phyloP scores from a whole-genome alignment of 2,329 filamentous ascomycete genomes.

The Apiospora marii region DNA sequence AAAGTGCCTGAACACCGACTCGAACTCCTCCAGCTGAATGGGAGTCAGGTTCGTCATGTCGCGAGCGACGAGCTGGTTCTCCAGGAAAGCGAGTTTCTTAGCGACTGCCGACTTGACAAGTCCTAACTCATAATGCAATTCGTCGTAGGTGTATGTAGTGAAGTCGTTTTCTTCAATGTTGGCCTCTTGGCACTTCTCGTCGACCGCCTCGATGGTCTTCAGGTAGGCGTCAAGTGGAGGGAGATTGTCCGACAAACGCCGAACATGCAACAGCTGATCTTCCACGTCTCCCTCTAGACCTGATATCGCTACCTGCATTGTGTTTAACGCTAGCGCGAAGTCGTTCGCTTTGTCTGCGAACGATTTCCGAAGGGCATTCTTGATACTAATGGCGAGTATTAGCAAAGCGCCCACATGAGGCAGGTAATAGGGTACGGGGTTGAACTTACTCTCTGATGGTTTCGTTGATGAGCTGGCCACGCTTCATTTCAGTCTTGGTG shows the following conservation, averaged over 20 bases:
- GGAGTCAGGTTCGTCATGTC: conserved; percentile 99
- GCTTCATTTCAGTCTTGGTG: conserved; percentile 83
- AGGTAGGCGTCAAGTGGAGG: conserved; percentile 91
- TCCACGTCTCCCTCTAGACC: conserved; percentile 97
- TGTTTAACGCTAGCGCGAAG: conserved; percentile 94
- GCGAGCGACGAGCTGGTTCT: conserved; percentile 97
- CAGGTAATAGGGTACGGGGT: background rate
- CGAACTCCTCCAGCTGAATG: conserved; percentile 97
- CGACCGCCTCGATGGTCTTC: conserved; percentile 83
- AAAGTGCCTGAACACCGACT: conserved; percentile 97
- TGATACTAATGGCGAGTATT: conserved; percentile 69
- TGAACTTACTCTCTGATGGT: conserved; percentile 85
- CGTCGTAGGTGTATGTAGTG: conserved; percentile 98
- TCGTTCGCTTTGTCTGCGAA: conserved; percentile 99
- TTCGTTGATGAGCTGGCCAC: conserved; percentile 95
- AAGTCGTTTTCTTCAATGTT: conserved; percentile 99
- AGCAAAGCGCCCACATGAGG: conserved; percentile 23
- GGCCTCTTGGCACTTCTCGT: conserved; percentile 90
- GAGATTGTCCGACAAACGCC: conserved; percentile 83
- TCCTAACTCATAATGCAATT: conserved; percentile 90
- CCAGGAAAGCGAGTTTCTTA: conserved; percentile 95
- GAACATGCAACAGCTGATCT: conserved; percentile 89
- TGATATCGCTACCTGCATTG: conserved; percentile 91
- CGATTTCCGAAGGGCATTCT: conserved; percentile 88
- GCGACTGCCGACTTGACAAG: conserved; percentile 91